These are phyloP conservation scores for Colletotrichum spaethianum DNA, from an alignment of 2,329 filamentous ascomycete genomes.

Conservation along the genomic window DNA sequence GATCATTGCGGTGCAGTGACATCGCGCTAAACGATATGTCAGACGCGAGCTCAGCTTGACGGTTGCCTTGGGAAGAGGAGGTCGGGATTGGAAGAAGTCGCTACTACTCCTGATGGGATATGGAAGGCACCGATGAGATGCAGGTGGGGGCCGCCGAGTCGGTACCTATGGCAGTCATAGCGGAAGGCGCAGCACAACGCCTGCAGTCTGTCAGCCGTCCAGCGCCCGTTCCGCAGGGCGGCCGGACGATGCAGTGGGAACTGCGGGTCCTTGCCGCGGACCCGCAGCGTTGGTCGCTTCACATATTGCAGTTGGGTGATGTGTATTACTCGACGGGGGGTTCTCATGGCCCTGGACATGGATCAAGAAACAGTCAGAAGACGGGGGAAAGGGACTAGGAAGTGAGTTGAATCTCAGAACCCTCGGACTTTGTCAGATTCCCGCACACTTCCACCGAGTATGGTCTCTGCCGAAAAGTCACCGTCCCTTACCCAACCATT, in stretches of 20 bases:
- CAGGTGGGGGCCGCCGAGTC: constrained; percentile 4
- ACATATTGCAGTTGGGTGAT: background rate
- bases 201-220: background rate
- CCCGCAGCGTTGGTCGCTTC: constrained; percentile 11
- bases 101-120: background rate
- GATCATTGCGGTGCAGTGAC: constrained; percentile 4
- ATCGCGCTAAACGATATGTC: background rate
- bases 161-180: constrained; percentile 18
- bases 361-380: constrained; percentile 11
- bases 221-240: constrained; percentile 15
- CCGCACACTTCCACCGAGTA: too few relatives aligned
- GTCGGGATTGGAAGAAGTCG: background rate
- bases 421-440: constrained; percentile 12
- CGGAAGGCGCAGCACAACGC: constrained; percentile 31
- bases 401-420: background rate
- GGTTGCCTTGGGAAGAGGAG: constrained; percentile 7
- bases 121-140: constrained; percentile 6
- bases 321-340: background rate
- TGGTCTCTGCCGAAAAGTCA: background rate
- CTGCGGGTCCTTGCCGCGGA: constrained; percentile 24
- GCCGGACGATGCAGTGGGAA: constrained; percentile 11
- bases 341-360: background rate
- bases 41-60: constrained; percentile 10
- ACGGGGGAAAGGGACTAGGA: background rate
- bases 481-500: background rate